A percentile compares a stretch with the other conserved stretches of the same genome.
These are phyloP conservation scores for Hericium alpestre DNA, from an alignment of 768 basidiomycete species.

Conservation along the genomic window DNA sequence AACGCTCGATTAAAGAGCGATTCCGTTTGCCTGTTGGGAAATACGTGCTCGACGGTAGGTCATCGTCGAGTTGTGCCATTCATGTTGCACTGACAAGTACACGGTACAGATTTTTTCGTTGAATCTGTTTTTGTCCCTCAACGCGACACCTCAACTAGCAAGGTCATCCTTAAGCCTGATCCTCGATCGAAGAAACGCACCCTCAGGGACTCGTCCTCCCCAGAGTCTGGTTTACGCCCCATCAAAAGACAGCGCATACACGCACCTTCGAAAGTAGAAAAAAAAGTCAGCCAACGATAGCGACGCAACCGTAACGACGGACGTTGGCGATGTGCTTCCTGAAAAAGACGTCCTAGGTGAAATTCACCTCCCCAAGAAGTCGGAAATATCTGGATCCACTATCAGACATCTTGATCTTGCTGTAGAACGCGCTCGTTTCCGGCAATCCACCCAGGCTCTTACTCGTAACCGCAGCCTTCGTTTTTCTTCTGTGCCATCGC, in stretches of 20 bases:
- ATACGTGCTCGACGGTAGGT: conserved; percentile 3
- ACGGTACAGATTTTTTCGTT: no score
- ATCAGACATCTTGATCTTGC: neutral
- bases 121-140: neutral
- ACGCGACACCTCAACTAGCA: neutral
- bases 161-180: neutral
- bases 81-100: no score
- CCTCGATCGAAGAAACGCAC: neutral
- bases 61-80: neutral
- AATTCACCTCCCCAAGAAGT: no score
- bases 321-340: neutral
- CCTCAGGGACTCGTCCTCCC: neutral
- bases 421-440: neutral
- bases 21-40: neutral
- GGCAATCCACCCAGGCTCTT: neutral
- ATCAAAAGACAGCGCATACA: neutral
- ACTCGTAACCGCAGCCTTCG: neutral
- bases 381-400: neutral
- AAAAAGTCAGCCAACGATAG: neutral
- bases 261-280: neutral
- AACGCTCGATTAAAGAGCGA: neutral
- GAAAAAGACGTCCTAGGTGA: neutral
- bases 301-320: neutral
- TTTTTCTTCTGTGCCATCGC: neutral
- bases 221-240: neutral